These are phyloP conservation scores for Adansonia digitata DNA, from an alignment of 345 rosid species.

Conservation along the genomic window DNA sequence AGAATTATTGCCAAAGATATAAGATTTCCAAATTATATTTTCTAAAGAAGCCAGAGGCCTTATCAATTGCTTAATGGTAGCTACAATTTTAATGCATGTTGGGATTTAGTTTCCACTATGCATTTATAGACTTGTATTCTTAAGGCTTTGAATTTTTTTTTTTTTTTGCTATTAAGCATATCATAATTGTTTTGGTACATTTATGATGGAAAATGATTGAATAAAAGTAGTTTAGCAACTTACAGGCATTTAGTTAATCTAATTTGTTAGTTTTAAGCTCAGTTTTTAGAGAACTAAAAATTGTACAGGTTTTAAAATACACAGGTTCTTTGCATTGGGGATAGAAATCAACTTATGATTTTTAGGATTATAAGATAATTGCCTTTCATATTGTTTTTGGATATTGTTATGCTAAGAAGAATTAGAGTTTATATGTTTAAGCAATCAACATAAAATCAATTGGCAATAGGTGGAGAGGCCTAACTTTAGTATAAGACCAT, in stretches of 20 bases:
- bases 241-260: too few relatives aligned
- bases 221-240: neutral
- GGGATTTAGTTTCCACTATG: neutral
- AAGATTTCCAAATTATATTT: constrained; percentile 81
- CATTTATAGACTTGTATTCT: neutral
- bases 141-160: neutral
- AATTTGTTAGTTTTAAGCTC: neutral
- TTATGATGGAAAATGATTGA: neutral
- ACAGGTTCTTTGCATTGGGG: neutral
- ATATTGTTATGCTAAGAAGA: neutral
- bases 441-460: too few relatives aligned
- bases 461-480: too few relatives aligned
- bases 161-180: neutral
- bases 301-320: neutral
- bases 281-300: neutral
- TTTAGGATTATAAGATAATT: neutral
- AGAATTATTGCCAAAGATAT: constrained; percentile 87
- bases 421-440: too few relatives aligned
- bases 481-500: too few relatives aligned
- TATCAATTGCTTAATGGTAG: constrained; percentile 78
- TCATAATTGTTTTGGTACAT: neutral
- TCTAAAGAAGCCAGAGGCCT: constrained; percentile 83
- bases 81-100: constrained; percentile 15
- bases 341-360: neutral
- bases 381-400: neutral